Evolutionary conservation across 192 early-diverging fungal species (phyloP), one percentile per base, ranked within the genome.

Genomic region (Lobosporangium transversale): DNA sequence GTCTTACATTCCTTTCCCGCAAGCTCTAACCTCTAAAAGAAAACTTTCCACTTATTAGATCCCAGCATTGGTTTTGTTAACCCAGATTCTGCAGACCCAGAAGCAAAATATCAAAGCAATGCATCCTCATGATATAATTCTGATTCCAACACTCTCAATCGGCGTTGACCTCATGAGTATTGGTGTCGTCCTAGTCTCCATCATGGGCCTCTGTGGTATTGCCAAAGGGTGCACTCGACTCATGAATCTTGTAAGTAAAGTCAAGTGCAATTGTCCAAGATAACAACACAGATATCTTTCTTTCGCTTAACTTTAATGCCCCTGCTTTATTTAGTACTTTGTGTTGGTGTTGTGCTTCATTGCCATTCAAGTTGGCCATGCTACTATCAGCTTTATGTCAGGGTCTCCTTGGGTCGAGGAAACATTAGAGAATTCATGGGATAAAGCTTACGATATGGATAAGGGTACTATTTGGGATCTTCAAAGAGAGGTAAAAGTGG

Each of bases 301-400:
- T n/a, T n/a, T n/a, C n/a, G n/a, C n/a, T n/a, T n/a, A n/a, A n/a
- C n/a, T n/a, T n/a, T n/a, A n/a, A n/a, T n/a, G n/a, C n/a, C n/a
- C n/a, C n/a, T n/a, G n/a, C n/a, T n/a, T n/a, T n/a, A n/a, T 45
- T 17, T 52, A 76, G 73, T 76, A 76, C 65, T 76, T 76, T 58
- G 65, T 24, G 1, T 32, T 76, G 1, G 73, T 62, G 2, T n/a
- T 76, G 21, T 52, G 50, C 45, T 76, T 76, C 35, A 62, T 67
- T 45, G 59, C 33, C 2, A 29, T 62, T 6, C 73, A 76, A 20
- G 59, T 76, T 27, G 65, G 58, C n/a, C 52, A 56, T 17, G 59
- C 73, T 0, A 14, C 67, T 12, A 17, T 47, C 18, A 65, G 65
- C 35, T 76, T 60, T 31, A 66, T 76, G 33, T 67, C 63, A 2